Conservation (phyloP, 78 protist genomes). For the Chrysochromulina tobinii region DNA sequence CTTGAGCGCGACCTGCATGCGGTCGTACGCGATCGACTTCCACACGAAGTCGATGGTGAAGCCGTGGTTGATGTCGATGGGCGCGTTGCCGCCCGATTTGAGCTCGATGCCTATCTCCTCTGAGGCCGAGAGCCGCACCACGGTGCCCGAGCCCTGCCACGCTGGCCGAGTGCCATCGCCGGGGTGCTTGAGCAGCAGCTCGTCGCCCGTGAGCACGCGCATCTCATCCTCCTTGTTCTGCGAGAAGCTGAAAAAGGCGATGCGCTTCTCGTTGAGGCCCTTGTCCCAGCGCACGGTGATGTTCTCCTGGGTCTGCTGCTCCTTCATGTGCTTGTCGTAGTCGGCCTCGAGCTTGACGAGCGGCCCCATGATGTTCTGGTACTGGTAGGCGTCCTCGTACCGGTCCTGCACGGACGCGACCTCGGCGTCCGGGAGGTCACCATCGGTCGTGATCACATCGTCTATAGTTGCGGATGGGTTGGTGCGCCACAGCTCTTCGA, state of each 20-base stretch:
- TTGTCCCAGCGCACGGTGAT: slow-evolving; percentile 89
- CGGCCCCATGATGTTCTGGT: slow-evolving; percentile 85
- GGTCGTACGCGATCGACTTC: slow-evolving; percentile 90
- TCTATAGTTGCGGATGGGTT: slow-evolving; percentile 50
- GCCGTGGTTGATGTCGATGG: slow-evolving; percentile 10
- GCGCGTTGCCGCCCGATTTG: slow-evolving; percentile 37
- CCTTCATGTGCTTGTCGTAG: slow-evolving; percentile 77
- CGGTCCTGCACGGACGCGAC: slow-evolving; percentile 25
- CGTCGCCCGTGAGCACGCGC: slow-evolving; percentile 69
- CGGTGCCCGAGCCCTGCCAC: slow-evolving; percentile 82
- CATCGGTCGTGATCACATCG: slow-evolving; percentile 36
- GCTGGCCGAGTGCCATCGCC: slow-evolving; percentile 32
- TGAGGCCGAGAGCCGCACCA: slow-evolving; percentile 34
- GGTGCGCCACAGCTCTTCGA: slow-evolving; percentile 95
- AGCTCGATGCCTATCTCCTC: slow-evolving; percentile 88
- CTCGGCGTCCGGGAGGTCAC: slow-evolving; percentile 41
- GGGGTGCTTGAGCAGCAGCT: slow-evolving; percentile 58
- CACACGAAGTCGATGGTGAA: slow-evolving; percentile 88
- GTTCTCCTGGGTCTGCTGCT: slow-evolving; percentile 58
- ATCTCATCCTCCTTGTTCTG: slow-evolving; percentile 48
- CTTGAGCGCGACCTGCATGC: slow-evolving; percentile 85
- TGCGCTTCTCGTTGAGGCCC: slow-evolving; percentile 68
- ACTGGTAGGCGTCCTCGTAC: slow-evolving; percentile 91
- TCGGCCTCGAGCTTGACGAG: slow-evolving; percentile 92
- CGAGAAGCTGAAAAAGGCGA: slow-evolving; percentile 83